These are phyloP conservation scores for Salmacisia buchloeana DNA, from an alignment of 1,284 basidiomycete species.

Conservation along the genomic window DNA sequence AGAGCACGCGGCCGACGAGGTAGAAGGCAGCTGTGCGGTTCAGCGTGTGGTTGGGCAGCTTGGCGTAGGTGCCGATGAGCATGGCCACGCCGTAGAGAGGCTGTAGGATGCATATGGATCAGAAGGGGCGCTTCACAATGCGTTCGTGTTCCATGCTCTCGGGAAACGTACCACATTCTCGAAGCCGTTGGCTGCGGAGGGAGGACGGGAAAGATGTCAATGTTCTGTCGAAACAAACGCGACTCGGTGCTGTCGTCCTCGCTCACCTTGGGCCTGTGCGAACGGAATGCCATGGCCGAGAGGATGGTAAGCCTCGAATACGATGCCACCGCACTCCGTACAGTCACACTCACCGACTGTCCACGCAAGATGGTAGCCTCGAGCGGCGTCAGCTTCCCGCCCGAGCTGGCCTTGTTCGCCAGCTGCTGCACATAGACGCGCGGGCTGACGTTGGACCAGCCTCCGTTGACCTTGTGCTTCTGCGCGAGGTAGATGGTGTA, in stretches of 20 bases:
- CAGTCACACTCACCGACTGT: slow-evolving; percentile 19
- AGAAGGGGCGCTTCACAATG: not conserved
- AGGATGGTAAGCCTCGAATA: too few species aligned
- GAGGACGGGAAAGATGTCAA: not conserved
- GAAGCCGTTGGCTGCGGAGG: slow-evolving; percentile 7
- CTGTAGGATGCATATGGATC: not conserved
- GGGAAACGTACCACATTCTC: not conserved
- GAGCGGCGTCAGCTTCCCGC: slow-evolving; percentile 20
- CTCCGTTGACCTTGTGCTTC: slow-evolving; percentile 30
- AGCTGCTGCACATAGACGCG: slow-evolving; percentile 26
- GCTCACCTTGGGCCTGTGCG: not conserved
- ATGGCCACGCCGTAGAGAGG: slow-evolving; percentile 12
- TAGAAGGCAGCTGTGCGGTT: slow-evolving; percentile 13
- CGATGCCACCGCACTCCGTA: too few species aligned
- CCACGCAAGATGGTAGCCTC: slow-evolving; percentile 33
- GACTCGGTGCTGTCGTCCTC: too few species aligned
- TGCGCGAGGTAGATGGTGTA: slow-evolving; percentile 36
- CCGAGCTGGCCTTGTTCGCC: slow-evolving; percentile 20
- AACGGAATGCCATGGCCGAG: too few species aligned
- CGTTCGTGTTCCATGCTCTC: too few species aligned
- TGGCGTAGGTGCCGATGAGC: slow-evolving; percentile 12
- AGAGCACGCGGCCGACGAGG: slow-evolving; percentile 12
- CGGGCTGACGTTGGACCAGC: slow-evolving; percentile 41
- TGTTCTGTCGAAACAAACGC: not conserved
- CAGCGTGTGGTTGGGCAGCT: slow-evolving; percentile 8